Evolutionary conservation across 768 basidiomycete species (phyloP), one percentile per base, ranked within the genome.

Genomic region (Termitomyces sp.): DNA sequence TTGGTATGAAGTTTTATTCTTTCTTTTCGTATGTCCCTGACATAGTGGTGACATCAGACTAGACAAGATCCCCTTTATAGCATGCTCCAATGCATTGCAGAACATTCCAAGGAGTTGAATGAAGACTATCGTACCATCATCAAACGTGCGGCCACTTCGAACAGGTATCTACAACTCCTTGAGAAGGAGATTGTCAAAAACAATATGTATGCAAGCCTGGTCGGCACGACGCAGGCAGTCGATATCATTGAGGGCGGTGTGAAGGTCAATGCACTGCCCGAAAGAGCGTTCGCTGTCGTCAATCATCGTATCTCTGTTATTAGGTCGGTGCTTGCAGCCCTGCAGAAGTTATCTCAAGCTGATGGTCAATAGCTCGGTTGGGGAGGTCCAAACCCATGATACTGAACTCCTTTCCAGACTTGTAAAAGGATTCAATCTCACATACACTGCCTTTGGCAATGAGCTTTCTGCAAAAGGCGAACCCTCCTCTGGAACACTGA

Each of bases 261-360:
- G 28, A 91, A 91, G 69, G 76, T 78, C 27, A 93, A 93, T 63
- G 89, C 90, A 27, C 78, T 94, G 23, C 91, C 91, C 0, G 91
- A 93, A 69, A 76, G 72, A 54, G 86, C 82, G 1, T 83, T 74
- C 67, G 87, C 84, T 0, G 68, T 90, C 23, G 77, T 91, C 28
- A 89, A 91, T 64, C 87, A 88, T 63, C 84, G 89, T 5, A 82
- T 91, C 51, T 77, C 84, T 5, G 79, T 80, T 7, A 74, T 78
- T 48, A 86, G 83, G 84, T 78, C 28, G 34, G 76, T 52, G 6
- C 23, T 48, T 16, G 35, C 2, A 35, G 21, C 11, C 46, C 37
- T 42, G 35, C 28, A 16, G 7, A 41, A 30, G 17, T 46, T n/a
- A 43, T n/a, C 25, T 28, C 23, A 19, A 52, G 17, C 34, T 46